Percentiles rank a stretch among this genome's conserved stretches.
These are phyloP conservation scores for Syzygium malaccense DNA, from an alignment of 441 rosid species.

Conservation along the genomic window DNA sequence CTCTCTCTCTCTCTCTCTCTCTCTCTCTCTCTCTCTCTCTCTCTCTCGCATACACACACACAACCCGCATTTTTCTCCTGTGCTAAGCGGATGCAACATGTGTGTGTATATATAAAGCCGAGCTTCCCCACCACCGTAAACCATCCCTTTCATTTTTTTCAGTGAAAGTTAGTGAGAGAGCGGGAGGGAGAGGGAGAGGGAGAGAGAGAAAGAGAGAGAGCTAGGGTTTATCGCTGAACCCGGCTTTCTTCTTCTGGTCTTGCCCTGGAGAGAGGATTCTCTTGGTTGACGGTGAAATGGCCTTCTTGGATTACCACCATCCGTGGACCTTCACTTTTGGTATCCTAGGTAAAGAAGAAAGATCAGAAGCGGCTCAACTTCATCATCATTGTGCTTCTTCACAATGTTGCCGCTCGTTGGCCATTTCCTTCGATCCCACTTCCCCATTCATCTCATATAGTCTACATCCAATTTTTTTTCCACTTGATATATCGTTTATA, in stretches of 20 bases:
- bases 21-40: not conserved
- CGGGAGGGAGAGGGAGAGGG: not conserved
- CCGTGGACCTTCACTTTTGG: conserved; percentile 46
- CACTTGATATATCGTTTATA: not conserved
- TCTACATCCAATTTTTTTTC: not conserved
- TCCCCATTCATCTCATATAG: not conserved
- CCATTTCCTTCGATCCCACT: not conserved
- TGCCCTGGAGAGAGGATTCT: not conserved
- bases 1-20: not conserved
- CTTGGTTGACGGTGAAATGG: conserved; percentile 17
- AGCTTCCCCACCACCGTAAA: not conserved
- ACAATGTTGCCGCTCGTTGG: not conserved
- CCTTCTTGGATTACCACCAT: conserved; percentile 3
- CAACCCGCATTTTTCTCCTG: not conserved
- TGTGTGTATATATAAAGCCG: conserved; percentile 10
- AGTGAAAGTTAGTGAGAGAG: conserved; percentile 12
- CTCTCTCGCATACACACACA: not conserved
- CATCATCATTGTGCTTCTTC: not conserved
- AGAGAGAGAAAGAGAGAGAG: conserved; percentile 5
- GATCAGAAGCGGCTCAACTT: not conserved
- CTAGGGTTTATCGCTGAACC: conserved; percentile 31
- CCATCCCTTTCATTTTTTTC: not conserved
- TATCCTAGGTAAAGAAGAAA: conserved; percentile 43
- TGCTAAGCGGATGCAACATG: not conserved
- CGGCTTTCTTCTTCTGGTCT: conserved; percentile 2